These are phyloP conservation scores for Penicillium sp. DNA, from an alignment of 2,329 filamentous ascomycete genomes.

Conservation along the genomic window DNA sequence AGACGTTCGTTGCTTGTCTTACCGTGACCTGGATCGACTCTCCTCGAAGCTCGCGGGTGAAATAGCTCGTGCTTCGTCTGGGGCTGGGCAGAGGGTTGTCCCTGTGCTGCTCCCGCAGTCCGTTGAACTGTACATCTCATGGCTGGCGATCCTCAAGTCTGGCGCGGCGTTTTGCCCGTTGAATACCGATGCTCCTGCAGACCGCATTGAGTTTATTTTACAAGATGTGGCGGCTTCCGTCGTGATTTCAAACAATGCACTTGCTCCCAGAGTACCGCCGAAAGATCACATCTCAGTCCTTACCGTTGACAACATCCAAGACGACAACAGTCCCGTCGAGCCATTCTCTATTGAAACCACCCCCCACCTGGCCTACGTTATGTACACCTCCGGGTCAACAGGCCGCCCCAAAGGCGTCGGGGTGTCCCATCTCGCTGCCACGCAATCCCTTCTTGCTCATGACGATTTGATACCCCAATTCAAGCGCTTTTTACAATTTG, in stretches of 20 bases:
- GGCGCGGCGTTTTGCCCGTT: slow-evolving; percentile 86
- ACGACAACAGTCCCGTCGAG: slow-evolving; percentile 1
- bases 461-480: slow-evolving; percentile 75
- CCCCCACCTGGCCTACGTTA: slow-evolving; percentile 71
- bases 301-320: slow-evolving; percentile 23
- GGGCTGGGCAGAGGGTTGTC: slow-evolving; percentile 52
- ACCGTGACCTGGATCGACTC: slow-evolving; percentile 61
- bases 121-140: slow-evolving; percentile 73
- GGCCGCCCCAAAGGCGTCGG: slow-evolving; percentile 86
- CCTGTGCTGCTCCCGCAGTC: slow-evolving; percentile 79
- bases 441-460: slow-evolving; percentile 81
- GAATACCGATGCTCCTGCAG: slow-evolving; percentile 73
- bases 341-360: slow-evolving; percentile 27
- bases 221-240: slow-evolving; percentile 72
- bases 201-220: slow-evolving; percentile 78
- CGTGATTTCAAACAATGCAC: slow-evolving; percentile 60
- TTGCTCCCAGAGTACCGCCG: slow-evolving; percentile 23
- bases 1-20: slow-evolving; percentile 56
- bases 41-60: slow-evolving; percentile 59
- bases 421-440: slow-evolving; percentile 76
- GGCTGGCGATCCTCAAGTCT: slow-evolving; percentile 75
- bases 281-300: slow-evolving; percentile 24
- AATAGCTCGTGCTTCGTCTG: slow-evolving; percentile 41
- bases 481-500: slow-evolving; percentile 83
- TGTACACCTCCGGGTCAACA: slow-evolving; percentile 92